Evolutionary conservation across 495 filamentous ascomycete genomes (phyloP), one percentile per base, ranked within the genome.

Genomic region (Penicillium turbatum): DNA sequence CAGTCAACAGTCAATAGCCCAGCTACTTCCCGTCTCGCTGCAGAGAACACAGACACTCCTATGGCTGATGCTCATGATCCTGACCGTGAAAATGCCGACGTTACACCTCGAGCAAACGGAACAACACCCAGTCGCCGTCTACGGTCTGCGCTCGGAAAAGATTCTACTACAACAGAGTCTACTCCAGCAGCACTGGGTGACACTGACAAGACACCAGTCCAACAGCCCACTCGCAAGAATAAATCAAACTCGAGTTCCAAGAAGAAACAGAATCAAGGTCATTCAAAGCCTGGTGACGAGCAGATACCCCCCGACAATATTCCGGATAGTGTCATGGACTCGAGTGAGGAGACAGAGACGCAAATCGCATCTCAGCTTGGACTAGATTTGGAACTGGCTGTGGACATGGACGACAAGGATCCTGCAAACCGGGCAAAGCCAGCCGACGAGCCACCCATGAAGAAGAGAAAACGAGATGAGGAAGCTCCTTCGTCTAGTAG

Each of bases 301-400:
- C 15, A 43, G 13, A 4, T 13, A 40, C 13, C 43, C 19, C 11
- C 29, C 6, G 53, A 51, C 6, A 26, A 6, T 32, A 15, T 27
- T 24, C 43, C 24, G 17, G 63, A 70, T 7, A 30, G 46, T 17
- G 39, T 54, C 21, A 41, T 61, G 11, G 69, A 73, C 39, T 72
- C 56, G 9, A 67, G 67, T 15, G 74, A 78, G 46, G 75, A 77
- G 17, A 62, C 70, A 56, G 73, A 78, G 11, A 62, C 68, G 6
- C 72, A 76, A 49, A 63, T 72, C 31, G 71, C 72, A 11, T 78
- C 73, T 37, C 75, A 78, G 49, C 63, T 78, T 7, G 70, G 68
- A 44, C 65, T 74, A 47, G 75, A 78, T 48, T 54, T 77, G 30
- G 72, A 69, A 21, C 53, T 64, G 19, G 72, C 72, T 10, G 63